Base-by-base conservation (phyloP, 345 rosid species). In the Theobroma cacao region DNA sequence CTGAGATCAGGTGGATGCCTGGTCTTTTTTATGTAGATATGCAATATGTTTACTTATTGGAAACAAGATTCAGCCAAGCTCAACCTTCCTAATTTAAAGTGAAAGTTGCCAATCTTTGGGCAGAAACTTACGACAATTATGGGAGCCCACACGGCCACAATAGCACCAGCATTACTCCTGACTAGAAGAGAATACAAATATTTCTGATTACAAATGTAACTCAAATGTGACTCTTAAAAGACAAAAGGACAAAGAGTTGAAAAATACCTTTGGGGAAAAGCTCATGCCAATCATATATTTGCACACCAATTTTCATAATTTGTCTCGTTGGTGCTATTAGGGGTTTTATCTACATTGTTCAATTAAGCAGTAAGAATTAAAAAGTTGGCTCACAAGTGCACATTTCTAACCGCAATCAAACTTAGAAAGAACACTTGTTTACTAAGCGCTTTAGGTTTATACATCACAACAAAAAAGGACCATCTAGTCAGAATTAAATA, bases 121-220 rank as follows among this genome's bases (percentile, higher is more conserved):
- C 5, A 24, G 79, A 72, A 63, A 87, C 99, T 95, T 78, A 95
- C 99, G 83, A 95, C 88, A 75, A 92, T 88, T 78, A 95, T 90
- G 24, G 99, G 99, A 79, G 97, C 84, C 99, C 99, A 95, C 78
- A 95, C 90, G 59, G 99, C 99, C 72, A 88, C 87, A 79, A 95
- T 88, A 34, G 98, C 97, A 84, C 94, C 98, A 70, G 89, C 92
- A 87, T 95, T 95, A 73, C 87, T 95, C 84, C 90, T 91, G 65
- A 92, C 99, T 95, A 84, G 62, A 80, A 77, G 13, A 82, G 45
- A 62, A 73, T 80, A 81, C 48, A 8, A 2, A 77, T 65, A 20
- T 26, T n/a, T 75, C 58, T 40, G 75, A 82, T 79, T 20, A 67
- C 5, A 2, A 80, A 66, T 36, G 72, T 4, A 68, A 50, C 43